Conservation (phyloP, 768 basidiomycete species). For the Agaricus subrufescens region DNA sequence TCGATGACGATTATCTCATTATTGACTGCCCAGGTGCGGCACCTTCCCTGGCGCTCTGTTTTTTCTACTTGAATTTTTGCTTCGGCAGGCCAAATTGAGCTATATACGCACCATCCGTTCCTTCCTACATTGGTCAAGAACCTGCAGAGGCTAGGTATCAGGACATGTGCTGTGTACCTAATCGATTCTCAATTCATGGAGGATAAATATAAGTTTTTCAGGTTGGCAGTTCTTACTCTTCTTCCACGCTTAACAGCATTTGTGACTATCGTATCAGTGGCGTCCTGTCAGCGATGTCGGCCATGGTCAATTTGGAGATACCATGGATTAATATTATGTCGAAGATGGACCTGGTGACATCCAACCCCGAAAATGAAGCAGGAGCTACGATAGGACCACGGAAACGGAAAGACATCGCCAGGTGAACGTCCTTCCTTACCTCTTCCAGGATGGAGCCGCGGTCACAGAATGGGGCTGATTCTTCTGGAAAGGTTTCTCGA, state of each 20-base stretch:
- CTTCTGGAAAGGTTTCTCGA: conserved; percentile 71
- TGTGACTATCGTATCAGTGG: conserved; percentile 47
- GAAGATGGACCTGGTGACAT: conserved; percentile 95
- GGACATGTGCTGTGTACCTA: conserved; percentile 87
- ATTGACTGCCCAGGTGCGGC: conserved; percentile 81
- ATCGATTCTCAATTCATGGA: conserved; percentile 99
- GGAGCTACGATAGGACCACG: conserved; percentile 71
- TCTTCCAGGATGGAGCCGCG: background rate
- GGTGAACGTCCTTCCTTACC: conserved; percentile 37
- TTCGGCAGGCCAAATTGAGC: conserved; percentile 85
- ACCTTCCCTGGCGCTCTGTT: background rate
- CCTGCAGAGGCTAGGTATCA: conserved; percentile 70
- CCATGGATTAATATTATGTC: conserved; percentile 99
- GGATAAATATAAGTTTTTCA: conserved; percentile 97
- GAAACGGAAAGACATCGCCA: conserved; percentile 74
- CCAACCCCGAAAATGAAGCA: conserved; percentile 53
- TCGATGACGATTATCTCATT: conserved; percentile 92
- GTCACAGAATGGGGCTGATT: background rate
- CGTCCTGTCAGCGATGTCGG: conserved; percentile 96
- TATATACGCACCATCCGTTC: conserved; percentile 98
- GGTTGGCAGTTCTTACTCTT: conserved; percentile 32
- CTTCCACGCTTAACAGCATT: background rate
- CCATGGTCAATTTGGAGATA: conserved; percentile 96
- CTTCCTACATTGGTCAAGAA: conserved; percentile 85
- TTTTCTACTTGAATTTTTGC: background rate